Conservation (phyloP, 345 rosid genomes). For the Corymbia maculata region DNA sequence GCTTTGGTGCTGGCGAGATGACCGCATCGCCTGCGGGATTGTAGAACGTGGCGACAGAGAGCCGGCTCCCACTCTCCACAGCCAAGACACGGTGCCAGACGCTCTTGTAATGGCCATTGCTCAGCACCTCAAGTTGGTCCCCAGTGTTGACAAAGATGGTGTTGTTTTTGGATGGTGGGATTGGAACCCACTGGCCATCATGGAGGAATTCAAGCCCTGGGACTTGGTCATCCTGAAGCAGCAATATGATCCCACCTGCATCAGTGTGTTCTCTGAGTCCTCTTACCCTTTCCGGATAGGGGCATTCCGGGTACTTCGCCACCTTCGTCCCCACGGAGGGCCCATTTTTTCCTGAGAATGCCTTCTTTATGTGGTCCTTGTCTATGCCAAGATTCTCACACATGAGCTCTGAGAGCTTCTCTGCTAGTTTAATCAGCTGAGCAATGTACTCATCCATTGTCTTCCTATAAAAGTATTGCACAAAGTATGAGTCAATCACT, state of each 20-base stretch:
- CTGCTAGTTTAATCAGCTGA: slow-evolving; percentile 52
- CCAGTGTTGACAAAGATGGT: slow-evolving; percentile 66
- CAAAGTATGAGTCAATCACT: not conserved
- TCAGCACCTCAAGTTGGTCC: slow-evolving; percentile 72
- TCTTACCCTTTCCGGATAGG: slow-evolving; percentile 63
- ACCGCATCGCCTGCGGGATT: slow-evolving; percentile 69
- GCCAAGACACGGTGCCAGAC: slow-evolving; percentile 71
- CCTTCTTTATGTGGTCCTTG: slow-evolving; percentile 31
- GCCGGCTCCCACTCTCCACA: slow-evolving; percentile 58
- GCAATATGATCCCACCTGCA: slow-evolving; percentile 82
- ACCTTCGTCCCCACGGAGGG: slow-evolving; percentile 85
- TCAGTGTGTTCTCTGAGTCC: slow-evolving; percentile 86
- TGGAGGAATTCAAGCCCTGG: slow-evolving; percentile 74
- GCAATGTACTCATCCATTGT: slow-evolving; percentile 62
- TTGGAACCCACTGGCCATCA: slow-evolving; percentile 56
- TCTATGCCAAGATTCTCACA: slow-evolving; percentile 67
- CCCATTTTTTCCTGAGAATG: slow-evolving; percentile 52
- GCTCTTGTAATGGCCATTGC: slow-evolving; percentile 76
- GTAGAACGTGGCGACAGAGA: slow-evolving; percentile 80
- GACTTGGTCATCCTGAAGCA: slow-evolving; percentile 81
- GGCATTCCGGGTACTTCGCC: slow-evolving; percentile 74
- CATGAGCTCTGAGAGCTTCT: slow-evolving; percentile 58
- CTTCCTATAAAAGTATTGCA: slow-evolving; percentile 20
- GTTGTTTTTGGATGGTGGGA: slow-evolving; percentile 75
- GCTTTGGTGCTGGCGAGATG: slow-evolving; percentile 55